Evolutionary conservation across 495 filamentous ascomycete genomes (phyloP).

Genomic region (Aspergillus steynii): DNA sequence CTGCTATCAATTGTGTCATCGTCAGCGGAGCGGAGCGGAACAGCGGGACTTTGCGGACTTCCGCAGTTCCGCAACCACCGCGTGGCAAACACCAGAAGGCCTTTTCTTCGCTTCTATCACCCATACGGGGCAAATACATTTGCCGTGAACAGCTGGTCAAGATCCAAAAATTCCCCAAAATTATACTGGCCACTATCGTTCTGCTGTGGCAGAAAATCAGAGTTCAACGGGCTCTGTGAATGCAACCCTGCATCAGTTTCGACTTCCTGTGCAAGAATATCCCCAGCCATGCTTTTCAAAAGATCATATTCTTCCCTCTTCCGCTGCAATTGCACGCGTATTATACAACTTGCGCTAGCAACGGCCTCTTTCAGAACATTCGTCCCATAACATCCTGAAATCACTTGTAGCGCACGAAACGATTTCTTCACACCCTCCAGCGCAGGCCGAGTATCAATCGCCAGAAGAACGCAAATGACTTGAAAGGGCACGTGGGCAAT

Average conservation of each 20-base stretch:
- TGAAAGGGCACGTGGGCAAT: constrained; percentile 43
- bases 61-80: not conserved
- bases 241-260: not conserved
- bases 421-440: not conserved
- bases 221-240: not conserved
- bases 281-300: too few relatives aligned
- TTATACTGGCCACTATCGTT: not conserved
- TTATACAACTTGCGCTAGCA: not conserved
- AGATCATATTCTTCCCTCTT: not conserved
- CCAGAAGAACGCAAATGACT: constrained; percentile 37
- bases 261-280: too few relatives aligned
- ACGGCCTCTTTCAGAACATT: not conserved
- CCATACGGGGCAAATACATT: not conserved
- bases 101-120: not conserved
- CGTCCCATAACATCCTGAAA: not conserved
- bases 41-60: not conserved
- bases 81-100: not conserved
- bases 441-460: constrained; percentile 23
- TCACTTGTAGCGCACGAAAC: not conserved
- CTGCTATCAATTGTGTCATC: not conserved
- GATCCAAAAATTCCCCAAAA: not conserved
- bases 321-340: not conserved
- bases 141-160: not conserved
- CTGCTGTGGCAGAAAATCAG: not conserved
- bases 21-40: not conserved